These are phyloP conservation scores for Paramecium tetraurelia DNA, from an alignment of 73 alveolate genomes.

Conservation along the genomic window DNA sequence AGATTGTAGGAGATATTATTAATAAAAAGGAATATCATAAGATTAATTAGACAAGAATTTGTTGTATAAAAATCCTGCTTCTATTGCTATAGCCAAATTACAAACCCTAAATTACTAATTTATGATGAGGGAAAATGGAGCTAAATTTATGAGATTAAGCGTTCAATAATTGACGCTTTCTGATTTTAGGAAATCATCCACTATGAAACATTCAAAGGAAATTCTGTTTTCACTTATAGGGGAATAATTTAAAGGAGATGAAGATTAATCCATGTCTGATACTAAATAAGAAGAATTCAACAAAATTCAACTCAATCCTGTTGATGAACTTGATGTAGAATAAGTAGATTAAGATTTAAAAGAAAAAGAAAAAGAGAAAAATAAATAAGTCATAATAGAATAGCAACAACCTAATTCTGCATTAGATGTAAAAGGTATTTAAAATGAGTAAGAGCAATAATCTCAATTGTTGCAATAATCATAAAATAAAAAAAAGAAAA, in stretches of 20 bases:
- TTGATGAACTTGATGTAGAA: neutral
- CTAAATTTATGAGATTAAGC: neutral
- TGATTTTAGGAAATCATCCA: constrained; percentile 22
- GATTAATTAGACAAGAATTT: neutral
- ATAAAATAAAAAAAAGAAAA: neutral
- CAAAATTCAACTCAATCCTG: neutral
- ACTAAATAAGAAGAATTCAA: neutral
- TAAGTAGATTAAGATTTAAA: neutral
- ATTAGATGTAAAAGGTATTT: neutral
- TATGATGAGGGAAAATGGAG: constrained; percentile 49
- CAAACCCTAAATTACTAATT: neutral
- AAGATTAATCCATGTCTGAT: neutral
- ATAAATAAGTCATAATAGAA: neutral
- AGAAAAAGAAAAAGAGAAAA: neutral
- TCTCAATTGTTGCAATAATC: neutral
- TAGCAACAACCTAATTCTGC: neutral
- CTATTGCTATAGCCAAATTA: constrained; percentile 18
- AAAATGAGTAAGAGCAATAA: neutral
- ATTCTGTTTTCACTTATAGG: neutral
- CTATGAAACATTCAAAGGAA: constrained; percentile 36
- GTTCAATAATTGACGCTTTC: neutral
- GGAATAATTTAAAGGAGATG: constrained; percentile 16
- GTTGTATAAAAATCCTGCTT: constrained; percentile 26
- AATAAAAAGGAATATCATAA: neutral
- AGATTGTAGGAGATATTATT: neutral